Evolutionary conservation across 2,329 filamentous ascomycete genomes (phyloP).

Genomic region (Alternaria sp.): DNA sequence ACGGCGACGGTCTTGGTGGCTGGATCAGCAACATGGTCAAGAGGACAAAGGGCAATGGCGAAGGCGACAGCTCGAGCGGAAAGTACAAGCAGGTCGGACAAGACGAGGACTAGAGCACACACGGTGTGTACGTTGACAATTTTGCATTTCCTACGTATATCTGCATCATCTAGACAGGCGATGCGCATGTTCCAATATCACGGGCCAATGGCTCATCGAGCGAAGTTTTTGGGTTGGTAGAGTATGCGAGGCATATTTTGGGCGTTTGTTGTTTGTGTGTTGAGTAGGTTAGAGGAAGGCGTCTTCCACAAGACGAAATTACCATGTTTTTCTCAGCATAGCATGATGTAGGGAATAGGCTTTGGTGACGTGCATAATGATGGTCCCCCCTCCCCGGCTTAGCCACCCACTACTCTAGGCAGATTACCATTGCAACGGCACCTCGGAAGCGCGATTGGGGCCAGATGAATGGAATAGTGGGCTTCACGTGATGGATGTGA

Average conservation of each 20-base stretch:
- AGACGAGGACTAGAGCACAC: constrained; percentile 41
- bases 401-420: neutral
- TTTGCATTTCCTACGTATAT: constrained; percentile 31
- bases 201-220: constrained; percentile 29
- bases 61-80: constrained; percentile 54
- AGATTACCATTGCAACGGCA: neutral
- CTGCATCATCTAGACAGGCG: constrained; percentile 26
- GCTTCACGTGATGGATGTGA: constrained; percentile 21
- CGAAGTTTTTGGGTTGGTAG: constrained; percentile 34
- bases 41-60: constrained; percentile 58
- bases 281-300: constrained; percentile 11
- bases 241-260: constrained; percentile 37
- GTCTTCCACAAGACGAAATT: constrained; percentile 7
- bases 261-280: constrained; percentile 13
- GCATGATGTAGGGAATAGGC: neutral
- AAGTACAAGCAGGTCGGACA: constrained; percentile 59
- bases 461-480: constrained; percentile 12
- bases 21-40: constrained; percentile 76
- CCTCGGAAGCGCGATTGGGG: neutral
- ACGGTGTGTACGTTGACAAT: constrained; percentile 17
- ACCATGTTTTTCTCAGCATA: neutral
- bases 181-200: constrained; percentile 39
- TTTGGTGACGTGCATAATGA: constrained; percentile 7
- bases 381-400: neutral
- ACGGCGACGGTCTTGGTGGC: constrained; percentile 68